phyloP scores from a whole-genome alignment of 2,329 filamentous ascomycete genomes.

The Cryphonectria naterciae region DNA sequence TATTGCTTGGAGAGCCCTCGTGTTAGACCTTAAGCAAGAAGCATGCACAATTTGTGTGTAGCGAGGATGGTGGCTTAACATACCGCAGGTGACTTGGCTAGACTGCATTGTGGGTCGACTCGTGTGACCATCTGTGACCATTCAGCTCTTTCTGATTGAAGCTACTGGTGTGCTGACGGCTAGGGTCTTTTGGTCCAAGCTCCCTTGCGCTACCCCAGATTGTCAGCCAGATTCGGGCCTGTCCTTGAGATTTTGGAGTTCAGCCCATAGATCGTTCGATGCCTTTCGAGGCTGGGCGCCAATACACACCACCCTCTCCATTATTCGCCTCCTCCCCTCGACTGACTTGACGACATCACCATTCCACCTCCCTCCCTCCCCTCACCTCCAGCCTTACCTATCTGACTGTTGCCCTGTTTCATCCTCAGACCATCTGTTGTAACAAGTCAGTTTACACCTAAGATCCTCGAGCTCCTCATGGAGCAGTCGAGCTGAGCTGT shows the following conservation, averaged over 20 bases:
- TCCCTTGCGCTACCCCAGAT: constrained; percentile 28
- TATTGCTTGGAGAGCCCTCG: background rate
- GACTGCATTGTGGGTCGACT: background rate
- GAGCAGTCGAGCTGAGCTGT: constrained; percentile 23
- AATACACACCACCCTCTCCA: constrained; percentile 24
- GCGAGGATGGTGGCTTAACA: background rate
- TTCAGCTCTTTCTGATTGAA: constrained; percentile 25
- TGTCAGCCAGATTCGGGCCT: constrained; percentile 15
- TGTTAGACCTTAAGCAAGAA: background rate
- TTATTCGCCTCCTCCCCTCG: constrained; percentile 22
- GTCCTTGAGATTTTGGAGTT: background rate
- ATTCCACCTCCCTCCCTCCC: constrained; percentile 11
- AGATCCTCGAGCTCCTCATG: constrained; percentile 23
- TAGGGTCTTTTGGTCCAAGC: constrained; percentile 9
- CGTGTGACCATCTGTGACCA: constrained; percentile 29
- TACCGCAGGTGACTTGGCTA: background rate
- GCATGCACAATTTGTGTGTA: background rate
- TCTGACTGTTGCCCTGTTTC: constrained; percentile 3
- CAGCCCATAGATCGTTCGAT: constrained; percentile 25
- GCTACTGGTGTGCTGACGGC: background rate
- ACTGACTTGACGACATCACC: constrained; percentile 29
- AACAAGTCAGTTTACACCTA: background rate
- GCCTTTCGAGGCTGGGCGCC: background rate
- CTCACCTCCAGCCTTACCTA: background rate
- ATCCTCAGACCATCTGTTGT: constrained; percentile 17